Percentiles rank a stretch among this genome's conserved stretches.
Conservation (phyloP, 768 basidiomycete genomes). For the Galerina sulciceps region DNA sequence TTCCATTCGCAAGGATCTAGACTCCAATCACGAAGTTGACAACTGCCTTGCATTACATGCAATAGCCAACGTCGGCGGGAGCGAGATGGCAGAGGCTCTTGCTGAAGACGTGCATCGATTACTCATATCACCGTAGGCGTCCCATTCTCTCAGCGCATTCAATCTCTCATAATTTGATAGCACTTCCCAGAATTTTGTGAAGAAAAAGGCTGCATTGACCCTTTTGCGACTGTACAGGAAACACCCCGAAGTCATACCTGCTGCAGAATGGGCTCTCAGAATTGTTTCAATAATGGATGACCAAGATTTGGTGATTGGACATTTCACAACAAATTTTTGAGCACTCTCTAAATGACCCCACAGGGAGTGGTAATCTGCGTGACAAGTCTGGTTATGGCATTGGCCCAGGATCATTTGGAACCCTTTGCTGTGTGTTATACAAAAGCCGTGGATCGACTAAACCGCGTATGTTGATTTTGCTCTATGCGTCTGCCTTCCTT, state of each 20-base stretch:
- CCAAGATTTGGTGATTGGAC: constrained; percentile 66
- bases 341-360: constrained; percentile 1
- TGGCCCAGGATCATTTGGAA: constrained; percentile 93
- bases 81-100: constrained; percentile 97
- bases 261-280: constrained; percentile 93
- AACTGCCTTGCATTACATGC: constrained; percentile 98
- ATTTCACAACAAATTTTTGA: background rate
- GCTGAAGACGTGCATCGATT: constrained; percentile 93
- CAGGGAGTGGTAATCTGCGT: constrained; percentile 96
- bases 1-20: constrained; percentile 96
- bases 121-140: constrained; percentile 86
- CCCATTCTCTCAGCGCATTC: background rate
- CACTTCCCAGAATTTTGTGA: constrained; percentile 93
- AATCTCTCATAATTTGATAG: constrained; percentile 42
- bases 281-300: constrained; percentile 98
- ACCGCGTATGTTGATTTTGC: constrained; percentile 60
- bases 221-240: constrained; percentile 93
- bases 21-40: constrained; percentile 91
- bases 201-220: constrained; percentile 98
- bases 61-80: constrained; percentile 96
- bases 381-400: constrained; percentile 89
- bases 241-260: constrained; percentile 92
- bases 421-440: constrained; percentile 92
- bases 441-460: constrained; percentile 89
- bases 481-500: background rate